phyloP scores from a whole-genome alignment of 768 basidiomycete species.

The Crucibulum laeve region DNA sequence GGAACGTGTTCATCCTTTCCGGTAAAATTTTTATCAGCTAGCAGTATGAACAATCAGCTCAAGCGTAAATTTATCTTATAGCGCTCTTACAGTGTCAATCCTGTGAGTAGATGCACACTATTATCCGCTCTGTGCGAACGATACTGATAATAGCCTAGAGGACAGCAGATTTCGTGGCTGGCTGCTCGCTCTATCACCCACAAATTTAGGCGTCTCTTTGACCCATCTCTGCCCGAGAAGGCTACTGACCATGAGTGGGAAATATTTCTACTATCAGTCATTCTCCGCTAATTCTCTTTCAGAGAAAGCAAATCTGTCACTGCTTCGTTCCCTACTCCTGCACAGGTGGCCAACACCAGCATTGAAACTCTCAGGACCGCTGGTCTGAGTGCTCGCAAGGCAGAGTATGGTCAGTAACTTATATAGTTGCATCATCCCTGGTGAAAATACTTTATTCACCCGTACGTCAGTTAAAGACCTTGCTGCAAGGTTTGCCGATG shows the following conservation, averaged over 20 bases:
- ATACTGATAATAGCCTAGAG: conserved; percentile 35
- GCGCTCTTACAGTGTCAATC: conserved; percentile 70
- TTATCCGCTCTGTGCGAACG: not conserved
- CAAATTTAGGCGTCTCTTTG: conserved; percentile 72
- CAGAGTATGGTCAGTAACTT: conserved; percentile 69
- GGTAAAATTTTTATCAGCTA: conserved; percentile 31
- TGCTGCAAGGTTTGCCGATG: conserved; percentile 76
- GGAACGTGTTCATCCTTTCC: conserved; percentile 79
- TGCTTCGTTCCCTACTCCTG: conserved; percentile 64
- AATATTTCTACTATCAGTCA: conserved; percentile 5
- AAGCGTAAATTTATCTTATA: conserved; percentile 17
- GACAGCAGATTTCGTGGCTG: conserved; percentile 82
- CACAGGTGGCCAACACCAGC: conserved; percentile 60
- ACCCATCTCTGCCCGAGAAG: conserved; percentile 70
- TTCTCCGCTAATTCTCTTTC: conserved; percentile 2
- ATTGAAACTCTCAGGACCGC: conserved; percentile 59
- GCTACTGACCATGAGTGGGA: conserved; percentile 45
- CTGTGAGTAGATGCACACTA: conserved; percentile 37
- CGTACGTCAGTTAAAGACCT: conserved; percentile 64
- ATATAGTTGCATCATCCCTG: not conserved
- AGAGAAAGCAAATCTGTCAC: conserved; percentile 9
- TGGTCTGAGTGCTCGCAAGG: conserved; percentile 81
- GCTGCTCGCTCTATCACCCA: conserved; percentile 83
- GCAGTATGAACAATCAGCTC: not conserved
- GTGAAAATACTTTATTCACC: conserved; percentile 1